Conservation (phyloP, 164 flowering plant genomes). For the Nymphaea colorata region DNA sequence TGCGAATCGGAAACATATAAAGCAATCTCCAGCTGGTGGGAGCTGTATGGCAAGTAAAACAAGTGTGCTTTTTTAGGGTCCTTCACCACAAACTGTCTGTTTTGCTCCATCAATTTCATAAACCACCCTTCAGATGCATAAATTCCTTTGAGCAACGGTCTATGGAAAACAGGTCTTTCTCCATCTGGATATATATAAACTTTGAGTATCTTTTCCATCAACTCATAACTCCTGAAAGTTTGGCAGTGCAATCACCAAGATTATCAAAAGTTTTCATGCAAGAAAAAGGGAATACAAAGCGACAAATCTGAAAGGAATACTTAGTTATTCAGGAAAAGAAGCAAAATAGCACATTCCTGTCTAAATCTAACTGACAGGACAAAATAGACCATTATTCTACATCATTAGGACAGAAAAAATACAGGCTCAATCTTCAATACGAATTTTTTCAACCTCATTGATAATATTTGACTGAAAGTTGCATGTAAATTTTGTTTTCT, state of each 20-base stretch:
- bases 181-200: constrained; percentile 18
- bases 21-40: constrained; percentile 15
- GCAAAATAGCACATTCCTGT: no score
- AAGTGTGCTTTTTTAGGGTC: constrained; percentile 17
- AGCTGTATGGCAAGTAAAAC: constrained; percentile 19
- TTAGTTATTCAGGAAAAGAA: no score
- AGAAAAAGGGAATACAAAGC: not conserved
- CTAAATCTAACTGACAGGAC: no score
- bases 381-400: no score
- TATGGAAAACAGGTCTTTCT: constrained; percentile 13
- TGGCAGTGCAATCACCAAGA: not conserved
- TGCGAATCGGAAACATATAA: constrained; percentile 18
- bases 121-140: constrained; percentile 25
- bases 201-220: constrained; percentile 18
- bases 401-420: no score
- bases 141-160: constrained; percentile 16
- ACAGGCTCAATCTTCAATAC: no score
- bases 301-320: no score
- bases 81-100: constrained; percentile 15
- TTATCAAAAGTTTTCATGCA: not conserved
- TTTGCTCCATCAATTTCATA: constrained; percentile 15
- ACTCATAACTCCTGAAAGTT: constrained; percentile 19
- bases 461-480: no score
- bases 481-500: no score
- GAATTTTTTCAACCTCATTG: no score